Conservation (phyloP, 2,329 filamentous ascomycete genomes). For the Annulohypoxylon truncatum region DNA sequence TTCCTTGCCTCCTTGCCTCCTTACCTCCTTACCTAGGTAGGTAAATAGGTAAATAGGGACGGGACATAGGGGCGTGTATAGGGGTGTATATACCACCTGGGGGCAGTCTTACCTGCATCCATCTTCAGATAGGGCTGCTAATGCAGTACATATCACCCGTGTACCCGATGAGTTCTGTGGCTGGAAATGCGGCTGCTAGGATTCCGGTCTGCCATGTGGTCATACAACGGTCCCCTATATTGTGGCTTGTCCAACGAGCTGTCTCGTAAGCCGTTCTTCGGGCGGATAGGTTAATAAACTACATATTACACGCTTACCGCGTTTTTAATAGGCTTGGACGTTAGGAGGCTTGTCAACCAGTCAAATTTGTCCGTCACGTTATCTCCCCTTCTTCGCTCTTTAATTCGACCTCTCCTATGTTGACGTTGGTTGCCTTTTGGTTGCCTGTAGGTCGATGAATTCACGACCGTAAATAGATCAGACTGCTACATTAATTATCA, state of each 20-base stretch:
- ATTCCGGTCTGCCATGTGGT: slow-evolving; percentile 39
- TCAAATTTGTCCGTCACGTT: slow-evolving; percentile 29
- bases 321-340: slow-evolving; percentile 32
- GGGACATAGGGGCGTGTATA: neutral
- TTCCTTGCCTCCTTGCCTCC: too few relatives aligned
- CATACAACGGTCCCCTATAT: slow-evolving; percentile 42
- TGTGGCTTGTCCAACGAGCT: slow-evolving; percentile 37
- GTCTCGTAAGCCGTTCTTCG: slow-evolving; percentile 19
- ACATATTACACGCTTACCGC: slow-evolving; percentile 38
- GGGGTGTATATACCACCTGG: neutral
- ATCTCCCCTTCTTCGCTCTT: slow-evolving; percentile 22
- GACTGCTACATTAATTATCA: slow-evolving; percentile 37
- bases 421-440: slow-evolving; percentile 26
- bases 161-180: slow-evolving; percentile 32
- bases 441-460: slow-evolving; percentile 29
- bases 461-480: slow-evolving; percentile 25
- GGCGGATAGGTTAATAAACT: slow-evolving; percentile 33
- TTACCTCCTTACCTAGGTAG: neutral
- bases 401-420: slow-evolving; percentile 34
- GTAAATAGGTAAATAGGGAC: neutral
- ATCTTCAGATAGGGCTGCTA: slow-evolving; percentile 34
- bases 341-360: slow-evolving; percentile 29
- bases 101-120: slow-evolving; percentile 13
- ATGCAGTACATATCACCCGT: slow-evolving; percentile 28
- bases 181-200: slow-evolving; percentile 38